Conservation (phyloP, 2,329 filamentous ascomycete species). For the Neoascochyta sp. region DNA sequence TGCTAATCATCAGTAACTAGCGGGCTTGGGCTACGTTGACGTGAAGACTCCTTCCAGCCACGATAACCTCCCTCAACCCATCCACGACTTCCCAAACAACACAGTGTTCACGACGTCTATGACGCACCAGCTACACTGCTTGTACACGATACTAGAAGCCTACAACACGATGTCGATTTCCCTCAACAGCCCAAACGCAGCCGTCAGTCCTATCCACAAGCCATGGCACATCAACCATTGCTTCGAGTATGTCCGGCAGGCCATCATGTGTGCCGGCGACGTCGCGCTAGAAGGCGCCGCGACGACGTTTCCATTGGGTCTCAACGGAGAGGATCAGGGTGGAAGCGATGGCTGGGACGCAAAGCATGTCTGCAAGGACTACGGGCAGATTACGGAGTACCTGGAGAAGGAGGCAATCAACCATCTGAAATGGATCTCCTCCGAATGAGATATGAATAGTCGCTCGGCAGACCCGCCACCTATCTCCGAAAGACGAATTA, state of each 20-base stretch:
- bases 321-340: conserved; percentile 25
- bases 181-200: conserved; percentile 6
- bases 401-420: conserved; percentile 27
- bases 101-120: conserved; percentile 33
- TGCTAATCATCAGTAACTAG: conserved; percentile 12
- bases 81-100: conserved; percentile 30
- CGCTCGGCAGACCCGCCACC: no score
- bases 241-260: conserved; percentile 34
- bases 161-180: conserved; percentile 27
- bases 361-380: conserved; percentile 34
- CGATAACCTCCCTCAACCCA: conserved; percentile 27
- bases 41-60: conserved; percentile 20
- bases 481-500: no score
- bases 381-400: conserved; percentile 28
- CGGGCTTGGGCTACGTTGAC: conserved; percentile 33
- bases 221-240: conserved; percentile 37
- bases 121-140: conserved; percentile 35
- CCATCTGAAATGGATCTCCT: conserved; percentile 30
- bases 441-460: conserved; percentile 5
- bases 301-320: conserved; percentile 27
- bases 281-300: conserved; percentile 33
- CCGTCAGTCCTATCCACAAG: conserved; percentile 21
- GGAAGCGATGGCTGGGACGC: conserved; percentile 37
- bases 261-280: conserved; percentile 34
- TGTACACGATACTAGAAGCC: conserved; percentile 32